Evolutionary conservation across 192 early-diverging fungal genomes (phyloP).

Genomic region (Coemansia sp.): DNA sequence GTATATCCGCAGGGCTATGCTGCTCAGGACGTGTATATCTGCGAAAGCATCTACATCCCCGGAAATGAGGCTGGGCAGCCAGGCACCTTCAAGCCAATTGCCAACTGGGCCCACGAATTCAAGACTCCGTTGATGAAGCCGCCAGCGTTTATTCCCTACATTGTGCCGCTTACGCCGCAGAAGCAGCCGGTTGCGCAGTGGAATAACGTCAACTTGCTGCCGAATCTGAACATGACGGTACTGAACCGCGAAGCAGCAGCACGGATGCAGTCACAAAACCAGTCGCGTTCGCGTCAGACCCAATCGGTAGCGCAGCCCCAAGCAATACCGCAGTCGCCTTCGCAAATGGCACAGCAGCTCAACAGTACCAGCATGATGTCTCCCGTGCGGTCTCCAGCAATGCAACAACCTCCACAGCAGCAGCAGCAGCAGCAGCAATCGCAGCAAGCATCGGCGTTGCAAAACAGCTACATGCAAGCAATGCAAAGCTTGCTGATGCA

Average conservation of each 20-base stretch:
- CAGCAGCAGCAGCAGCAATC: conserved; percentile 12
- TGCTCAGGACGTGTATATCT: conserved; percentile 41
- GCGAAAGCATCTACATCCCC: conserved; percentile 41
- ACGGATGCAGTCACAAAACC: conserved; percentile 21
- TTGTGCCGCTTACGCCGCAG: conserved; percentile 27
- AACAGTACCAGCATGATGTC: background rate
- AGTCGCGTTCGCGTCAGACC: conserved; percentile 9
- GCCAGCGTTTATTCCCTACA: conserved; percentile 43
- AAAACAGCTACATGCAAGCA: conserved; percentile 15
- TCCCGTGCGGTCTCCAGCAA: background rate
- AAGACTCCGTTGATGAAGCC: conserved; percentile 49
- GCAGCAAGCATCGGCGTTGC: conserved; percentile 9
- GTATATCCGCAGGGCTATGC: conserved; percentile 46
- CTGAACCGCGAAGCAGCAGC: conserved; percentile 44
- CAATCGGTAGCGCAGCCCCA: background rate
- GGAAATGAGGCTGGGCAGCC: conserved; percentile 7
- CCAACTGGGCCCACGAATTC: conserved; percentile 50
- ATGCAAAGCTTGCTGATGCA: conserved; percentile 19
- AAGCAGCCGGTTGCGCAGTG: conserved; percentile 32
- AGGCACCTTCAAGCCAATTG: conserved; percentile 23
- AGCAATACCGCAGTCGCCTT: conserved; percentile 9
- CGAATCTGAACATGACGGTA: conserved; percentile 33
- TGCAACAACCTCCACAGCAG: background rate
- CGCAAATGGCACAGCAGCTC: background rate
- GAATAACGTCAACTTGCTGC: conserved; percentile 34